Evolutionary conservation across 2,329 filamentous ascomycete species (phyloP).

Genomic region (Fusarium sp.): DNA sequence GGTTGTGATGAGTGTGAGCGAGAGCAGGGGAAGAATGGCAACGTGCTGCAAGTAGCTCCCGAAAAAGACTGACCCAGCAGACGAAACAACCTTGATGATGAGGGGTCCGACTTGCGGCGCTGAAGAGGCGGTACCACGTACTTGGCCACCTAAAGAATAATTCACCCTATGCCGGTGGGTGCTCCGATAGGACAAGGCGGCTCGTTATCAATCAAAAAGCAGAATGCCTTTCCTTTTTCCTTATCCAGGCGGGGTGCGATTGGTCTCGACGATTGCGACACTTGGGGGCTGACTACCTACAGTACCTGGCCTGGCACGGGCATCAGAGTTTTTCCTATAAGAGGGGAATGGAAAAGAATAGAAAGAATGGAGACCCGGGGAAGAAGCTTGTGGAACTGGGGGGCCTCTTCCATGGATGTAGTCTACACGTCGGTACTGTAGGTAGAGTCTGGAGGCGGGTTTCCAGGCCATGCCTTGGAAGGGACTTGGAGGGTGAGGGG

Average conservation of each 20-base stretch:
- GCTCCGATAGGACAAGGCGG: slow-evolving; percentile 30
- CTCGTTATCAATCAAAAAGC: slow-evolving; percentile 41
- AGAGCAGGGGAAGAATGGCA: slow-evolving; percentile 26
- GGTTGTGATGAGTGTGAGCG: slow-evolving; percentile 27
- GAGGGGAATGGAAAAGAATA: slow-evolving; percentile 24
- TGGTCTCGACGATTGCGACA: not conserved
- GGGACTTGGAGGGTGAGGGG: slow-evolving; percentile 27
- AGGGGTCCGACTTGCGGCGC: slow-evolving; percentile 21
- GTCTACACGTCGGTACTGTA: slow-evolving; percentile 13
- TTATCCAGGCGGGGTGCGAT: slow-evolving; percentile 25
- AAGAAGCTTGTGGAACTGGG: slow-evolving; percentile 36
- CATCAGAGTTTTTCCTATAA: slow-evolving; percentile 12
- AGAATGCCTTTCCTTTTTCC: slow-evolving; percentile 11
- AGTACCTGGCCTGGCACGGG: not conserved
- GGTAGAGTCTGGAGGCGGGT: not conserved
- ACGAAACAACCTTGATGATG: slow-evolving; percentile 30
- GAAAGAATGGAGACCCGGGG: slow-evolving; percentile 41
- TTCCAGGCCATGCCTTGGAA: not conserved
- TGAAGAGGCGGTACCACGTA: not conserved
- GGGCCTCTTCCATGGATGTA: slow-evolving; percentile 1
- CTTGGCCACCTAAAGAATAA: not conserved
- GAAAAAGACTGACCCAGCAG: slow-evolving; percentile 17
- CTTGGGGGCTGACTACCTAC: slow-evolving; percentile 4
- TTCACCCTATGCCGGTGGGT: slow-evolving; percentile 22
- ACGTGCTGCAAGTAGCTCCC: slow-evolving; percentile 35